Evolutionary conservation across 805 yeast genomes (phyloP).

Genomic region (Saccharomycopsis amapae): DNA sequence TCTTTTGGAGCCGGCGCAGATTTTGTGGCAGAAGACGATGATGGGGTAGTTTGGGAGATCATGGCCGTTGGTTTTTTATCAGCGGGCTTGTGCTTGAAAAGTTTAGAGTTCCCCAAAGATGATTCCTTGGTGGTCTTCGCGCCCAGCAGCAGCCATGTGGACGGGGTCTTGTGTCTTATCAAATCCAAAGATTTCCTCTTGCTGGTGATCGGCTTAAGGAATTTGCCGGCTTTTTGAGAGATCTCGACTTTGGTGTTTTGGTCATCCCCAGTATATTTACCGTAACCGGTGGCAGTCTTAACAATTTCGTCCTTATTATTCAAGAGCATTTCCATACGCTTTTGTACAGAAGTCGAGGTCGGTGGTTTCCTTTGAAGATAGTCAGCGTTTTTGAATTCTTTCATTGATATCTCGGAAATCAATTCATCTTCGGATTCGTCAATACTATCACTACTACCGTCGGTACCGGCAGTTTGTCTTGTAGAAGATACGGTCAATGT

Average conservation of each 20-base stretch:
- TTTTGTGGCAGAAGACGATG: background rate
- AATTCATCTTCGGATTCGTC: slow-evolving; percentile 21
- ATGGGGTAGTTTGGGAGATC: background rate
- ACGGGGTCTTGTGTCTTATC: slow-evolving; percentile 1
- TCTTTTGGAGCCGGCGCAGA: background rate
- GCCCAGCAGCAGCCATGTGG: background rate
- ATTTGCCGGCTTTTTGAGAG: background rate
- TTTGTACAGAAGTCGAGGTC: slow-evolving; percentile 11
- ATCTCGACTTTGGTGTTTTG: background rate
- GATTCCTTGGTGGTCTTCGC: background rate
- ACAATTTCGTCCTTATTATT: slow-evolving; percentile 11
- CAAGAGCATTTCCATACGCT: slow-evolving; percentile 17
- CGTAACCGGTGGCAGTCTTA: slow-evolving; percentile 77
- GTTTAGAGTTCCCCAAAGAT: background rate
- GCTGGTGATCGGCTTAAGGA: slow-evolving; percentile 4
- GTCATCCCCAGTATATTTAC: slow-evolving; percentile 51
- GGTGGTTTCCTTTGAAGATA: slow-evolving; percentile 9
- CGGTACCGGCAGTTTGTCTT: background rate
- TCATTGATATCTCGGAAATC: slow-evolving; percentile 18
- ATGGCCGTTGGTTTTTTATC: slow-evolving; percentile 4
- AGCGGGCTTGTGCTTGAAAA: no score
- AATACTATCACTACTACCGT: background rate
- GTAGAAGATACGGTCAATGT: background rate
- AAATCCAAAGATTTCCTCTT: slow-evolving; percentile 13
- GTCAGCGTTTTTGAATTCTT: slow-evolving; percentile 19